Conservation (phyloP, 148 eudicot genomes). For the Rhododendron henanense region DNA sequence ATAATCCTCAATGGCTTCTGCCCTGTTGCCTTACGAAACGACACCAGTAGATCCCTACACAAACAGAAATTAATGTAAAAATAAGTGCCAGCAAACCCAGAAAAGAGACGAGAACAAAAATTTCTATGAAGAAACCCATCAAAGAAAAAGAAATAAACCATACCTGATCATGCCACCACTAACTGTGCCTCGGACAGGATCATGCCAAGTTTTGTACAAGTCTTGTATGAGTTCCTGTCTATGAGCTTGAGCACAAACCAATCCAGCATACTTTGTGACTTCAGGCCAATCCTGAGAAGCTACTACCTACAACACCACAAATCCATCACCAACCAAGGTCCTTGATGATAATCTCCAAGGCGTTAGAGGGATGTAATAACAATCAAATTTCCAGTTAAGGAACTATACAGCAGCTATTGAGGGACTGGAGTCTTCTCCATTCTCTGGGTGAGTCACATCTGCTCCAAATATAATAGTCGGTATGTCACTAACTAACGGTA, state of each 20-base stretch:
- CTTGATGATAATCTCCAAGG: background rate
- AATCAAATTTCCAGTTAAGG: background rate
- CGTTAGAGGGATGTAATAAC: background rate
- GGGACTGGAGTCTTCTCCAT: conserved; percentile 68
- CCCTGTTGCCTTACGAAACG: conserved; percentile 69
- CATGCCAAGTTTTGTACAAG: conserved; percentile 75
- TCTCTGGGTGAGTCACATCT: conserved; percentile 88
- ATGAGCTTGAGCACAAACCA: conserved; percentile 71
- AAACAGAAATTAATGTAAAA: background rate
- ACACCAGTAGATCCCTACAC: conserved; percentile 65
- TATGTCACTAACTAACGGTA: conserved; percentile 72
- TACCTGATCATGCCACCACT: conserved; percentile 80
- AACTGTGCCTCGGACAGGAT: conserved; percentile 66
- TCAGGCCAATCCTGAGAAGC: conserved; percentile 90
- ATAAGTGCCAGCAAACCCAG: background rate
- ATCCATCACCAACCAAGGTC: conserved; percentile 11
- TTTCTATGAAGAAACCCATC: background rate
- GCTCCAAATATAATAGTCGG: conserved; percentile 85
- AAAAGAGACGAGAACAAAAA: background rate
- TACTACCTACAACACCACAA: conserved; percentile 49
- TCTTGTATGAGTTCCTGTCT: conserved; percentile 75
- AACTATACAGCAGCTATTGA: conserved; percentile 72
- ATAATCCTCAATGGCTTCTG: conserved; percentile 70
- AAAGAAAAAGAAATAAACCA: background rate
- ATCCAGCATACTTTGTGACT: conserved; percentile 76